These are phyloP conservation scores for Umbellularia californica DNA, from an alignment of 164 flowering plant genomes.

Conservation along the genomic window DNA sequence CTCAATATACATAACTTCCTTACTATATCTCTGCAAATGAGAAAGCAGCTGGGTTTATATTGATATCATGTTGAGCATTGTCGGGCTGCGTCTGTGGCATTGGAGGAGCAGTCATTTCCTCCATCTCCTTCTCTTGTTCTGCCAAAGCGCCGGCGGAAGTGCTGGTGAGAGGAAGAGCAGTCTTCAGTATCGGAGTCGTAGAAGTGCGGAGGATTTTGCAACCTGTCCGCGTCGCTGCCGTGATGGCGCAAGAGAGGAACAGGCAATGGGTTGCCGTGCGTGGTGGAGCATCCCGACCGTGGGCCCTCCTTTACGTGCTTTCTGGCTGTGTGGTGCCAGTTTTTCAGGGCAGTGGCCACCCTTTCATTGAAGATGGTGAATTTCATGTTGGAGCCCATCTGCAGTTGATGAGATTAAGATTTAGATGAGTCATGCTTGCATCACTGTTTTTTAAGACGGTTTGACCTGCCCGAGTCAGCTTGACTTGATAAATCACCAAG, in stretches of 20 bases:
- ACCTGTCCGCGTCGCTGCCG: slow-evolving; percentile 35
- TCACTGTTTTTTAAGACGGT: too few species aligned
- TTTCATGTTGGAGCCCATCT: slow-evolving; percentile 89
- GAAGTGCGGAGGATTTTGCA: slow-evolving; percentile 35
- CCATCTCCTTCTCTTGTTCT: slow-evolving; percentile 11
- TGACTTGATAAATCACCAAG: too few species aligned
- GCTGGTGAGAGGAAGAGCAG: slow-evolving; percentile 25
- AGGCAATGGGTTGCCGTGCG: slow-evolving; percentile 45
- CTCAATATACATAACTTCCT: background rate
- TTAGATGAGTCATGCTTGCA: too few species aligned
- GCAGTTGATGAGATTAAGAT: slow-evolving; percentile 7
- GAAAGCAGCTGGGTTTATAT: slow-evolving; percentile 14
- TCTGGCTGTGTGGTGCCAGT: slow-evolving; percentile 69
- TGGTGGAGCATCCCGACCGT: slow-evolving; percentile 29
- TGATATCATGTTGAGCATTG: slow-evolving; percentile 24
- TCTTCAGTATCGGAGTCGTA: slow-evolving; percentile 34
- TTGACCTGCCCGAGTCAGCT: too few species aligned
- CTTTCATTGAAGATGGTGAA: slow-evolving; percentile 71
- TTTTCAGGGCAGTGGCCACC: slow-evolving; percentile 49
- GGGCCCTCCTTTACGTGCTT: slow-evolving; percentile 46
- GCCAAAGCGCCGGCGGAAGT: background rate
- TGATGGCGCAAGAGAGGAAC: slow-evolving; percentile 44
- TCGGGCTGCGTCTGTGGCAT: slow-evolving; percentile 4
- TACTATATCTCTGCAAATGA: slow-evolving; percentile 23
- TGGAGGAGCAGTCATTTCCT: slow-evolving; percentile 15